A percentile compares a stretch with the other conserved stretches of the same genome.
phyloP scores from a whole-genome alignment of 2,329 filamentous ascomycete genomes.

The Neonectria coccinea region DNA sequence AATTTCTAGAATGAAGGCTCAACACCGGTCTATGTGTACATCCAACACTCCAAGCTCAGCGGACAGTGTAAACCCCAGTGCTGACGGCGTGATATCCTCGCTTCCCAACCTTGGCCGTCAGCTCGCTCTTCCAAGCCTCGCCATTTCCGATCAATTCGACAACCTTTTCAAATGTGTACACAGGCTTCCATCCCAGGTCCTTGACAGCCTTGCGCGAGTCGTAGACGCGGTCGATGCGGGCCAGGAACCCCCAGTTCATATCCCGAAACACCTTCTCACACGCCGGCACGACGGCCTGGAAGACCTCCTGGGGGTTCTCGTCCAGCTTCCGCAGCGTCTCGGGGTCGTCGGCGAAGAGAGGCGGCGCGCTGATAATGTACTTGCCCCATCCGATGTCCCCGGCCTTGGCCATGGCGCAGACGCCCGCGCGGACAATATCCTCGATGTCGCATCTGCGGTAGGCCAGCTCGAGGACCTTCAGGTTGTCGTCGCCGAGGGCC shows the following conservation, averaged over 20 bases:
- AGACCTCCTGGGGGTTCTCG: slow-evolving; percentile 47
- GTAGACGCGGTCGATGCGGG: slow-evolving; percentile 58
- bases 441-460: slow-evolving; percentile 59
- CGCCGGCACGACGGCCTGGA: slow-evolving; percentile 44
- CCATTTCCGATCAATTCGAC: slow-evolving; percentile 52
- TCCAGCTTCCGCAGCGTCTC: slow-evolving; percentile 51
- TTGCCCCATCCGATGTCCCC: slow-evolving; percentile 50
- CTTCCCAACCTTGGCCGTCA: slow-evolving; percentile 55
- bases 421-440: slow-evolving; percentile 57
- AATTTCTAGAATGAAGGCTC: not conserved
- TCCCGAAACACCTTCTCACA: slow-evolving; percentile 48
- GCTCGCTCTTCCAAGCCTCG: slow-evolving; percentile 54
- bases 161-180: slow-evolving; percentile 54
- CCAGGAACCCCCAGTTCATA: slow-evolving; percentile 53
- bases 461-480: slow-evolving; percentile 61
- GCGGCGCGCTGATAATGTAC: slow-evolving; percentile 59
- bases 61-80: slow-evolving; percentile 58
- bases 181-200: slow-evolving; percentile 57
- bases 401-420: slow-evolving; percentile 53
- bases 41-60: slow-evolving; percentile 33
- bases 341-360: slow-evolving; percentile 51
- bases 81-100: slow-evolving; percentile 58
- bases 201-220: slow-evolving; percentile 55
- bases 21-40: not conserved
- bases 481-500: slow-evolving; percentile 55